phyloP scores from a whole-genome alignment of 2,329 filamentous ascomycete genomes.

The Chaetoscypha palmicola region DNA sequence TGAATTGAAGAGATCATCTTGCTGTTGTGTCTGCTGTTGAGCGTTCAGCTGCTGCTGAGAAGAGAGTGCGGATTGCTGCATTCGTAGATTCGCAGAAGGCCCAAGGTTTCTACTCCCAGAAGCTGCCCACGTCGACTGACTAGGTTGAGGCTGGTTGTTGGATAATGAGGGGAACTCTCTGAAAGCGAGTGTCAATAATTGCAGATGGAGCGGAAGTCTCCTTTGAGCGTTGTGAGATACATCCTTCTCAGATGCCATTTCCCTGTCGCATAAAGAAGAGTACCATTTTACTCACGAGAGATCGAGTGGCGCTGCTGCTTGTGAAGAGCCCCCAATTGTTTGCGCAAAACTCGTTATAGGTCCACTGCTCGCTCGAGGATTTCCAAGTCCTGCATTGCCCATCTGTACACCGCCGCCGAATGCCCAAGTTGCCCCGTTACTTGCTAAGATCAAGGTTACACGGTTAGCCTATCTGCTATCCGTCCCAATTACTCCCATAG shows the following conservation, averaged over 20 bases:
- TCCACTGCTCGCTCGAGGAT: conserved; percentile 46
- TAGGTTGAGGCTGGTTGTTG: conserved; percentile 44
- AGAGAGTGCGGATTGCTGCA: conserved; percentile 25
- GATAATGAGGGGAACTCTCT: conserved; percentile 63
- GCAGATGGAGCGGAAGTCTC: background rate
- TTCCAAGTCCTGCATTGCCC: conserved; percentile 48
- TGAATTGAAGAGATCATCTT: conserved; percentile 31
- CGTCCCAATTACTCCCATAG: background rate
- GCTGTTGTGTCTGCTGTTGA: conserved; percentile 30
- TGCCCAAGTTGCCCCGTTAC: conserved; percentile 45
- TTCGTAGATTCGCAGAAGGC: conserved; percentile 25
- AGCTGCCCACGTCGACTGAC: conserved; percentile 30
- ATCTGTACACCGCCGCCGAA: conserved; percentile 57
- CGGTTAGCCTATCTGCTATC: conserved; percentile 19
- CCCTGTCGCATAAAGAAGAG: no score
- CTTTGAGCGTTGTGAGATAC: no score
- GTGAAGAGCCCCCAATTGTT: conserved; percentile 52
- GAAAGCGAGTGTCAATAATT: conserved; percentile 14
- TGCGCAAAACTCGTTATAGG: conserved; percentile 60
- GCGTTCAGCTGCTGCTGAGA: conserved; percentile 26
- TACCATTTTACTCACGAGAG: conserved; percentile 59
- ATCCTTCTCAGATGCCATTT: no score
- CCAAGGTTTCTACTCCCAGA: conserved; percentile 26
- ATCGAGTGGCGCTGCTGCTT: conserved; percentile 55
- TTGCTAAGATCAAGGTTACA: conserved; percentile 27